Evolutionary conservation across 2,329 filamentous ascomycete species (phyloP).

Genomic region (Xylariomycetidae sp.): DNA sequence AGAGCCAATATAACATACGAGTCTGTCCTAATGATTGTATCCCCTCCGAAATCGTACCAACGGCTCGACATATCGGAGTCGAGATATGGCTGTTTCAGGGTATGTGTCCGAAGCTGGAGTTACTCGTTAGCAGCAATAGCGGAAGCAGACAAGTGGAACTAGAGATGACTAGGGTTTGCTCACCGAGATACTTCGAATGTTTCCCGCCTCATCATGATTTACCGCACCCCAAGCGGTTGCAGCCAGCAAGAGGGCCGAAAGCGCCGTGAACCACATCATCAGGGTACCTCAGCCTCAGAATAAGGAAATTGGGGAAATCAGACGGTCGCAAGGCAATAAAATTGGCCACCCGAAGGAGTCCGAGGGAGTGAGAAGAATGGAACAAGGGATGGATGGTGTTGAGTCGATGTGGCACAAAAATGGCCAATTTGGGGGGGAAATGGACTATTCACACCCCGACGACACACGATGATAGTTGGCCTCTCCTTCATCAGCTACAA

Average conservation of each 20-base stretch:
- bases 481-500: slow-evolving; percentile 20
- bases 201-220: slow-evolving; percentile 40
- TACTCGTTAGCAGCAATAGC: slow-evolving; percentile 13
- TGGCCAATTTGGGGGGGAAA: too few relatives aligned
- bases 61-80: slow-evolving; percentile 97
- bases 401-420: slow-evolving; percentile 15
- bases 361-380: slow-evolving; percentile 10
- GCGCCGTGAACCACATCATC: slow-evolving; percentile 26
- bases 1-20: slow-evolving; percentile 47
- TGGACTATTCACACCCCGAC: too few relatives aligned
- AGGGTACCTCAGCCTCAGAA: slow-evolving; percentile 1
- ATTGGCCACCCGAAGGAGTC: too few relatives aligned
- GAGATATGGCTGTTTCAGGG: slow-evolving; percentile 84
- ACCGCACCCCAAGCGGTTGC: slow-evolving; percentile 34
- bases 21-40: slow-evolving; percentile 75
- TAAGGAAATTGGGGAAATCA: slow-evolving; percentile 6
- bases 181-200: slow-evolving; percentile 63
- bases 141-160: too few relatives aligned
- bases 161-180: too few relatives aligned
- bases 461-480: too few relatives aligned
- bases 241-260: slow-evolving; percentile 30
- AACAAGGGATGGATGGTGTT: slow-evolving; percentile 10
- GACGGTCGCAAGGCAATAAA: too few relatives aligned
- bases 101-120: slow-evolving; percentile 77
- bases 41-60: slow-evolving; percentile 98